These are phyloP conservation scores for Omphalotus guepiniiformis DNA, from an alignment of 768 basidiomycete species.

Conservation along the genomic window DNA sequence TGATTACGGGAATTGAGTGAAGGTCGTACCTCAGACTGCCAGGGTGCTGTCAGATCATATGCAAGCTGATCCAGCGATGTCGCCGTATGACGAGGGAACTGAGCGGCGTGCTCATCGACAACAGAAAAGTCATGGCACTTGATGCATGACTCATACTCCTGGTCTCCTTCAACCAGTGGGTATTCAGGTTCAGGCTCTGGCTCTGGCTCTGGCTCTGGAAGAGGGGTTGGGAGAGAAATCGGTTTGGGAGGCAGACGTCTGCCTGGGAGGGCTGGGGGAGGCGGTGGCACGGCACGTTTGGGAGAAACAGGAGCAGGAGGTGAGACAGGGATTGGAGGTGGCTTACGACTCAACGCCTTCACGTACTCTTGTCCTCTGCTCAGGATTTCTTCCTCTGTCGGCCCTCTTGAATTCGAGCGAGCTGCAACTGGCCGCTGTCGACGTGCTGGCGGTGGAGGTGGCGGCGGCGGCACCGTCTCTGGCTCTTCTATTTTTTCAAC, in stretches of 20 bases:
- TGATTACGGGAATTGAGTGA: too few relatives aligned
- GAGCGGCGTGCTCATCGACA: conserved; percentile 40
- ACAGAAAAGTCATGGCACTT: conserved; percentile 40
- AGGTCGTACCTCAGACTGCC: too few relatives aligned
- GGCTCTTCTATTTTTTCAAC: background rate
- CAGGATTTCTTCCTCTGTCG: conserved; percentile 9
- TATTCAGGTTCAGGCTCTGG: conserved; percentile 19
- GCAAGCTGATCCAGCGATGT: conserved; percentile 36
- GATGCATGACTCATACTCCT: conserved; percentile 27
- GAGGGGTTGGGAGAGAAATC: conserved; percentile 26
- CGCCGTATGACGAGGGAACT: conserved; percentile 38
- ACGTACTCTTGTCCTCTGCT: conserved; percentile 9
- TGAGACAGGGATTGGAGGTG: conserved; percentile 25
- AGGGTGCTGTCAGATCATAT: conserved; percentile 36
- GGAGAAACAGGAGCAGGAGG: conserved; percentile 6
- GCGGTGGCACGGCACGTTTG: conserved; percentile 5
- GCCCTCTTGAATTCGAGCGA: background rate
- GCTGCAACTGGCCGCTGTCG: background rate
- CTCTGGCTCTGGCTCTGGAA: conserved; percentile 26
- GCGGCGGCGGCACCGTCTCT: conserved; percentile 10
- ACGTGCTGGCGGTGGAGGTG: conserved; percentile 16
- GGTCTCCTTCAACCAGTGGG: conserved; percentile 10
- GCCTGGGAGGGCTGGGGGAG: conserved; percentile 14
- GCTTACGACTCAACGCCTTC: conserved; percentile 27
- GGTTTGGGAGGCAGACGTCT: conserved; percentile 29